Base-by-base conservation (phyloP, 306 rosid species). In the Adenanthera pavonina region DNA sequence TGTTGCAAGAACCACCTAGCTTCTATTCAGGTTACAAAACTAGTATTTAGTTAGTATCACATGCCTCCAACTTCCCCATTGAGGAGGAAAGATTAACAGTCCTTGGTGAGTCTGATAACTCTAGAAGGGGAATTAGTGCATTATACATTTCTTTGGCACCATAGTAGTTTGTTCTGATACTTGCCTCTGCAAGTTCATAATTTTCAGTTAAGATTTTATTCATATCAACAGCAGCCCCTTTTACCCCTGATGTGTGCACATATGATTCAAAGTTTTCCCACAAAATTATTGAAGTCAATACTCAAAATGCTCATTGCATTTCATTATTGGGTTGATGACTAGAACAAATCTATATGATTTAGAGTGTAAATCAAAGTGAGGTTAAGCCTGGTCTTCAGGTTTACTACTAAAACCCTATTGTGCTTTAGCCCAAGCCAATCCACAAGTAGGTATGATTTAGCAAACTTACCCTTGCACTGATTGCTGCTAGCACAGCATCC, bases 81-180 rank as follows among this genome's bases (percentile, higher is more conserved):
- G 4, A 2, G 20, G 90, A 86, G 17, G 90, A 86, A 71, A 88
- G 90, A 75, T 83, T 88, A 14, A 90, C 89, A 69, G 88, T 85
- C 78, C 83, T 87, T 48, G 90, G 90, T 1, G 92, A 81, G 51
- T 77, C 82, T 11, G 94, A 90, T 43, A 87, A 75, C 52, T 83
- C 83, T 49, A 90, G 88, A 51, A 85, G 87, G 49, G 87, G 88
- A 79, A 88, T 74, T 15, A 90, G 83, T 51, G 86, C 84, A 44
- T 85, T 83, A 36, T 85, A 59, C 59, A 77, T 85, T 52, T 82
- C 70, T 82, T 81, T 90, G 49, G 79, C 80, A 43, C 94, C 90
- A 43, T 86, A 86, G 59, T 79, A 90, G 73, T 90, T 90, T 64
- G 83, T 85, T 65, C 76, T 35, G 10, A 86, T 0, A 62, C 88